Percentiles rank a stretch among this genome's conserved stretches.
Conservation (phyloP, 2,329 filamentous ascomycete genomes). For the Stromatinia cepivora region DNA sequence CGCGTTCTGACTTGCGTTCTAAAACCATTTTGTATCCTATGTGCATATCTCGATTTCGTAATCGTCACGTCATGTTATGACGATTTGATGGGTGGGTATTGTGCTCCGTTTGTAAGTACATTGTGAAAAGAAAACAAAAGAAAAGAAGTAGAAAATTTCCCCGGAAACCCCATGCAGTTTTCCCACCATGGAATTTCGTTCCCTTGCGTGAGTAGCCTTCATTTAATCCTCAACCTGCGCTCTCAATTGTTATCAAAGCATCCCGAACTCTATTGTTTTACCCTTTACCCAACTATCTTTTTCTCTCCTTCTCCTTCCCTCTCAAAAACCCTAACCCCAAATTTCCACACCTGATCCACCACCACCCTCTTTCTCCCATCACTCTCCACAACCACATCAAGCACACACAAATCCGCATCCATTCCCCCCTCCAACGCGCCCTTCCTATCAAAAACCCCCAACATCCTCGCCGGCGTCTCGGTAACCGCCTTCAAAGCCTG, state of each 20-base stretch:
- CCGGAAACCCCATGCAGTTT: too few species aligned
- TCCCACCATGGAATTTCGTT: too few species aligned
- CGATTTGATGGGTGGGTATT: too few species aligned
- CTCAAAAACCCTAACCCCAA: slow-evolving; percentile 30
- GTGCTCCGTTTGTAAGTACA: too few species aligned
- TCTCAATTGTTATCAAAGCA: neutral
- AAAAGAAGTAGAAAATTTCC: too few species aligned
- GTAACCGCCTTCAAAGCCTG: slow-evolving; percentile 73
- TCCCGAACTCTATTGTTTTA: neutral
- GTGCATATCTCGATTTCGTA: too few species aligned
- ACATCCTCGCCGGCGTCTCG: slow-evolving; percentile 72
- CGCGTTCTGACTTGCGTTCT: neutral
- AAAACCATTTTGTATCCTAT: neutral
- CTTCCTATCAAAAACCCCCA: slow-evolving; percentile 67
- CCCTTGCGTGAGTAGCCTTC: too few species aligned
- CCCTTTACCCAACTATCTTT: neutral
- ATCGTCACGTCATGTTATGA: too few species aligned
- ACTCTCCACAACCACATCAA: slow-evolving; percentile 53
- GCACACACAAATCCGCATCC: slow-evolving; percentile 68
- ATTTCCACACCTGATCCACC: slow-evolving; percentile 33
- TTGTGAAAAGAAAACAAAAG: too few species aligned
- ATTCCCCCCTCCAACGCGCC: slow-evolving; percentile 63
- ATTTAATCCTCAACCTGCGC: neutral
- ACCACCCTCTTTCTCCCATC: slow-evolving; percentile 51
- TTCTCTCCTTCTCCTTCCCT: neutral